Conservation (phyloP, 2,329 filamentous ascomycete genomes). For the Diplocarpon mali region DNA sequence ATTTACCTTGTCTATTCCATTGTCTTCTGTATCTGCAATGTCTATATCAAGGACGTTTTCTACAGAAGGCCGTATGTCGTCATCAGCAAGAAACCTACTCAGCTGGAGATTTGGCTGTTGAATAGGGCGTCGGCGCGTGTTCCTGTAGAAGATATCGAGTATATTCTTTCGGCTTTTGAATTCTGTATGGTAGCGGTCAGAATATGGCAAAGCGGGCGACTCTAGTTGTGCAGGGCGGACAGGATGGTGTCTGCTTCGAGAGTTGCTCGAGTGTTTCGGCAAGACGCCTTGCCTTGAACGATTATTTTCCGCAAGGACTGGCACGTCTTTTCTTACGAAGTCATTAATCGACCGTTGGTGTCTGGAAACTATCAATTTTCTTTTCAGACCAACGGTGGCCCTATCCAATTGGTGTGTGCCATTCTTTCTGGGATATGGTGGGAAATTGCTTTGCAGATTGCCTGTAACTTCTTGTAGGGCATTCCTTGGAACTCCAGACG, state of each 20-base stretch:
- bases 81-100: slow-evolving; percentile 28
- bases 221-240: slow-evolving; percentile 46
- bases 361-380: slow-evolving; percentile 17
- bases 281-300: background rate
- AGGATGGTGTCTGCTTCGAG: slow-evolving; percentile 13
- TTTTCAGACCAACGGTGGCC: background rate
- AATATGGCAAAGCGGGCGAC: slow-evolving; percentile 30
- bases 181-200: slow-evolving; percentile 24
- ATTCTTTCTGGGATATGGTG: background rate
- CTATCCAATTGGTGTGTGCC: background rate
- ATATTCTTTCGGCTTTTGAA: slow-evolving; percentile 42
- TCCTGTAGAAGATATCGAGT: slow-evolving; percentile 44
- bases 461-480: slow-evolving; percentile 14
- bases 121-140: slow-evolving; percentile 26
- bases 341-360: slow-evolving; percentile 21
- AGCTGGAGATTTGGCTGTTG: slow-evolving; percentile 27
- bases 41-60: slow-evolving; percentile 1
- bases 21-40: background rate
- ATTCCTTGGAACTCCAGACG: background rate
- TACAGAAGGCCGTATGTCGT: slow-evolving; percentile 12
- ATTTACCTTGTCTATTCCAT: background rate
- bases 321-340: slow-evolving; percentile 23
- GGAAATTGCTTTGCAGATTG: slow-evolving; percentile 17
- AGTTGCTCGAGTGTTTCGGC: slow-evolving; percentile 7
- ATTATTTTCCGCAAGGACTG: background rate